phyloP scores from a whole-genome alignment of 352 stramenopile species.

The Globisporangium uncinulatum region DNA sequence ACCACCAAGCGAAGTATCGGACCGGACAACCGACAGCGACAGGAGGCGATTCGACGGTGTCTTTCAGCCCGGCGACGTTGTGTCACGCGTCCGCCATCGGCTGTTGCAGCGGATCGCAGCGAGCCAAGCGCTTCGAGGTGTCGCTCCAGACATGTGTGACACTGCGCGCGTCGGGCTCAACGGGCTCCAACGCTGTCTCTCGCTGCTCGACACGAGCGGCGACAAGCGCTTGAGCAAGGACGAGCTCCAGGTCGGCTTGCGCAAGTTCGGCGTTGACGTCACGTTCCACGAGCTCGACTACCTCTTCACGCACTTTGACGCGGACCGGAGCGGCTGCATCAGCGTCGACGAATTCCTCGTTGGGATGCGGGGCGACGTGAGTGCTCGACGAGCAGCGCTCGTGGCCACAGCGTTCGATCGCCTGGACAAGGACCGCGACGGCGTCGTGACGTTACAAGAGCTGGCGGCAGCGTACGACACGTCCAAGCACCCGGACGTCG shows the following conservation, averaged over 20 bases:
- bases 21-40: not conserved
- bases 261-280: slow-evolving; percentile 52
- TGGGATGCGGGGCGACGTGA: slow-evolving; percentile 7
- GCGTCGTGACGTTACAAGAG: slow-evolving; percentile 71
- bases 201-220: slow-evolving; percentile 29
- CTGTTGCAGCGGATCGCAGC: slow-evolving; percentile 9
- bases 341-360: slow-evolving; percentile 10
- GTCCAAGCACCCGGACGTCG: slow-evolving; percentile 79
- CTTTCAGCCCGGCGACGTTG: slow-evolving; percentile 13
- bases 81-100: slow-evolving; percentile 19
- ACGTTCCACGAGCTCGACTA: slow-evolving; percentile 60
- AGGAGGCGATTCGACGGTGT: not conserved
- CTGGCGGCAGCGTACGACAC: slow-evolving; percentile 77
- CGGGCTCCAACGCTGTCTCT: slow-evolving; percentile 35
- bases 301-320: not conserved
- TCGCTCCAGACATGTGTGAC: not conserved
- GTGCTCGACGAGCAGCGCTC: slow-evolving; percentile 19
- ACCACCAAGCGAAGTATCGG: not conserved
- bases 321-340: too few relatives aligned
- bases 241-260: slow-evolving; percentile 48
- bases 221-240: slow-evolving; percentile 50
- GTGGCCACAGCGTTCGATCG: slow-evolving; percentile 37
- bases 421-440: slow-evolving; percentile 17
- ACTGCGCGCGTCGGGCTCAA: slow-evolving; percentile 18
- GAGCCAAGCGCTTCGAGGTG: too few relatives aligned